Percentiles rank a stretch among this genome's conserved stretches.
These are phyloP conservation scores for Arthonia radiata DNA, from an alignment of 495 filamentous ascomycete genomes.

Conservation along the genomic window DNA sequence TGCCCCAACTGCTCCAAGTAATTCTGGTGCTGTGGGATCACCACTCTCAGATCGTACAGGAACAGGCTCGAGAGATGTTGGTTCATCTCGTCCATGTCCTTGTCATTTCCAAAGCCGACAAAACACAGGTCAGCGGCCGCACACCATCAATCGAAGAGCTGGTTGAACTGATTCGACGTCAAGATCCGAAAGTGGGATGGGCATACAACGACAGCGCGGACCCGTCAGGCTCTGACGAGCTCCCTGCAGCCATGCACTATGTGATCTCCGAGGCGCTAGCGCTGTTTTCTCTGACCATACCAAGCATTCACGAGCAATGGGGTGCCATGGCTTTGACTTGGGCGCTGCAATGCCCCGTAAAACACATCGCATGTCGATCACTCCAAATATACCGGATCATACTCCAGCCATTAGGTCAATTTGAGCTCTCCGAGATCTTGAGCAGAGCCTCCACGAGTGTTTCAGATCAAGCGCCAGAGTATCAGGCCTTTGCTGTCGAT, in stretches of 20 bases:
- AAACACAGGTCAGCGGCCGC: conserved; percentile 35
- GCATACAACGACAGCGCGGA: conserved; percentile 77
- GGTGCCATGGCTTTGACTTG: conserved; percentile 69
- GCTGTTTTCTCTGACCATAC: conserved; percentile 63
- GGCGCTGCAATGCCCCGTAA: conserved; percentile 92
- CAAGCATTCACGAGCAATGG: conserved; percentile 76
- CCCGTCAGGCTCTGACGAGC: conserved; percentile 34
- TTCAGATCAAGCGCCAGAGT: conserved; percentile 71
- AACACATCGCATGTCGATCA: conserved; percentile 82
- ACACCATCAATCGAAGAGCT: conserved; percentile 62
- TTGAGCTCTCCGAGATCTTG: conserved; percentile 91
- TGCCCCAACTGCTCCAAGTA: conserved; percentile 71
- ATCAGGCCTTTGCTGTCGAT: conserved; percentile 92
- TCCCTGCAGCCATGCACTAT: conserved; percentile 67
- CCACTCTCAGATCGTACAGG: conserved; percentile 82
- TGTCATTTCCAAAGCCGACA: conserved; percentile 72
- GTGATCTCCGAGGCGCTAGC: conserved; percentile 58
- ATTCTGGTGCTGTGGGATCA: conserved; percentile 92
- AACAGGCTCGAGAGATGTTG: conserved; percentile 91
- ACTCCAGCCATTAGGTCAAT: conserved; percentile 63
- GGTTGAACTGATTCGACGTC: conserved; percentile 70
- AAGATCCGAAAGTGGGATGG: conserved; percentile 73
- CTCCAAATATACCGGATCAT: conserved; percentile 96
- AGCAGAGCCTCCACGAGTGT: conserved; percentile 86
- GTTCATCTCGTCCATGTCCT: conserved; percentile 95